Conservation (phyloP, 768 basidiomycete genomes). For the Trametes cingulata region DNA sequence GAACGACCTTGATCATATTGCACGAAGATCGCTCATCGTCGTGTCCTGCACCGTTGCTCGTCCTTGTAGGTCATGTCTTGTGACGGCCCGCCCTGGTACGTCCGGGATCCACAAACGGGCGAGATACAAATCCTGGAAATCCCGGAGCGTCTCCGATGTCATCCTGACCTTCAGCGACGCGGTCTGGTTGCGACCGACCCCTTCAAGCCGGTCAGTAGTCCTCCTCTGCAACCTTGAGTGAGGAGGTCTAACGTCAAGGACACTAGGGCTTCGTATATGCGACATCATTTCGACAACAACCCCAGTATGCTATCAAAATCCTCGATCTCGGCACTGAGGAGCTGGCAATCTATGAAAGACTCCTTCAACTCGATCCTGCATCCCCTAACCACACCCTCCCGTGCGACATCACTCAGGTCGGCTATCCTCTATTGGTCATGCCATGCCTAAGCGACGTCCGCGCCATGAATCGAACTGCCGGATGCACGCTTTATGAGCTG, state of each 20-base stretch:
- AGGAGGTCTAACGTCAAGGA: no score
- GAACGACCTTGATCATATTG: no score
- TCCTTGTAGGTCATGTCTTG: no score
- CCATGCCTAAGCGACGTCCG: background rate
- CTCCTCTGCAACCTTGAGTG: background rate
- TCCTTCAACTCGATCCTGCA: background rate
- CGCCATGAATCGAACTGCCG: background rate
- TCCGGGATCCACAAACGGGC: background rate
- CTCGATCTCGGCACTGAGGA: background rate
- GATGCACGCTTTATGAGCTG: background rate
- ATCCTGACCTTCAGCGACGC: background rate
- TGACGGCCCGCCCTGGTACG: background rate
- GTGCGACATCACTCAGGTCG: background rate
- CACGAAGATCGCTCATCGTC: no score
- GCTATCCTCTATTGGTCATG: slow-evolving; percentile 1
- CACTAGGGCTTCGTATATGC: background rate
- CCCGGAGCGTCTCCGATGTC: background rate
- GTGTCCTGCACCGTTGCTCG: no score
- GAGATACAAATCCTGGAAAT: background rate
- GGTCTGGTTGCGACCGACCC: background rate
- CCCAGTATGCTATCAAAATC: background rate
- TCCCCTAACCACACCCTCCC: background rate
- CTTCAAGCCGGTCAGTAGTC: background rate
- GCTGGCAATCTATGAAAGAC: background rate
- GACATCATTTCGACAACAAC: background rate